phyloP scores from a whole-genome alignment of 495 filamentous ascomycete genomes.

The Lophium mytilinum region DNA sequence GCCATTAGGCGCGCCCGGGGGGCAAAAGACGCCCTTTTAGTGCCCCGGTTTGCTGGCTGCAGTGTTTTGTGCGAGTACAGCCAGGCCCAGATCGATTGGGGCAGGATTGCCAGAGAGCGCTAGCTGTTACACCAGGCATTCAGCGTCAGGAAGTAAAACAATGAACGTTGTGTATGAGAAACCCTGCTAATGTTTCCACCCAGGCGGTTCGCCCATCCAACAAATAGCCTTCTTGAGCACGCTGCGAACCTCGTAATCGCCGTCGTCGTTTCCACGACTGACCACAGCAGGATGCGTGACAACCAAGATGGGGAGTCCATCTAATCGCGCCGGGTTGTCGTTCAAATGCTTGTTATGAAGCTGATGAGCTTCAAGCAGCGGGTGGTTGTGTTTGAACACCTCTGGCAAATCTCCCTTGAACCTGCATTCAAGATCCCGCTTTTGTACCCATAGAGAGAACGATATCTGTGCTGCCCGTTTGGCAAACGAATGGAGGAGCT shows the following conservation, averaged over 20 bases:
- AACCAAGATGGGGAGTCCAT: neutral
- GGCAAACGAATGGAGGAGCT: neutral
- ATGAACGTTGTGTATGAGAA: neutral
- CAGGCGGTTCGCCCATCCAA: neutral
- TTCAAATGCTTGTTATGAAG: neutral
- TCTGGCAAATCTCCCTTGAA: neutral
- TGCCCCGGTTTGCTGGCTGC: neutral
- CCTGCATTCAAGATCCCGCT: neutral
- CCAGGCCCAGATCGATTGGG: neutral
- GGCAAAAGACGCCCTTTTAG: too few relatives aligned
- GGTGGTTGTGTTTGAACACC: neutral
- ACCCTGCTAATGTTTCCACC: neutral
- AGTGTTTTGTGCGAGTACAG: neutral
- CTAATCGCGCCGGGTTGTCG: neutral
- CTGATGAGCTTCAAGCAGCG: neutral
- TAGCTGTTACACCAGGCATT: neutral
- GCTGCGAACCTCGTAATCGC: neutral
- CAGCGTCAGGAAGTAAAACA: neutral
- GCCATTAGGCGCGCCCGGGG: too few relatives aligned
- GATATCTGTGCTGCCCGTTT: neutral
- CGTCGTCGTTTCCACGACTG: neutral
- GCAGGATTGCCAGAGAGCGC: neutral
- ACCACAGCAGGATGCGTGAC: neutral
- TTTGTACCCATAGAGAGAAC: neutral
- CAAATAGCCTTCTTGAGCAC: neutral